Base-by-base conservation (phyloP, 805 yeast species). In the Jamesozyma rosinii region DNA sequence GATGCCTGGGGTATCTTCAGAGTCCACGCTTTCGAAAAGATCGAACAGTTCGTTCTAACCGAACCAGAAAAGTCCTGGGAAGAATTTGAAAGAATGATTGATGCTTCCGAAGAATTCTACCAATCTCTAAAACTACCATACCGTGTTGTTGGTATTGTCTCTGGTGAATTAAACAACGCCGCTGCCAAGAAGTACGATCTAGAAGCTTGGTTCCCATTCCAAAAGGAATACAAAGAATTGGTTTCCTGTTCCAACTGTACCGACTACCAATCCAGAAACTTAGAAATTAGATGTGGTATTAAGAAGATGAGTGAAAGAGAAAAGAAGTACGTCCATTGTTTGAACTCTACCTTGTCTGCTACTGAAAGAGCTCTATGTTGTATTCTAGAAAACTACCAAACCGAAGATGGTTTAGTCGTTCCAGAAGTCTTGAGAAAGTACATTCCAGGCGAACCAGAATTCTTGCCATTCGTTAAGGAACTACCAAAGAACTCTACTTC, bases 151-250 rank as follows among this genome's bases (percentile, higher is more conserved):
- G 95, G 95, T 57, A 92, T 92, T 67, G 98, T 92, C 49, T 87
- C 96, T 47, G 98, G 97, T 58, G 98, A 90, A 73, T 79, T 92
- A 65, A 92, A 92, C 76, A 92, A 92, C 58, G 97, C 98, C 42
- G 98, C 98, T 49, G 97, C 98, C 53, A 92, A 92, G 76, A 92
- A 92, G 69, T 92, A 83, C 72, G 98, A 92, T 72, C 77, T 92
- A 63, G 98, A 92, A 75, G 98, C 98, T 41, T 92, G 98, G 98
- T 92, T 92, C 94, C 98, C 98, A 63, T 92, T 75, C 85, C 98
- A 92, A 75, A 77, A 88, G 67, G 98, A 92, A 71, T 92, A 85
- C 74, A 92, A 92, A 72, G 98, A 92, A 73, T 79, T 92, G 59
- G 98, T 92, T 44, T 87, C 96, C 17, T 90, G 97, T 74, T 90